phyloP scores from a whole-genome alignment of 345 rosid species.

The Eucalyptus decipiens region DNA sequence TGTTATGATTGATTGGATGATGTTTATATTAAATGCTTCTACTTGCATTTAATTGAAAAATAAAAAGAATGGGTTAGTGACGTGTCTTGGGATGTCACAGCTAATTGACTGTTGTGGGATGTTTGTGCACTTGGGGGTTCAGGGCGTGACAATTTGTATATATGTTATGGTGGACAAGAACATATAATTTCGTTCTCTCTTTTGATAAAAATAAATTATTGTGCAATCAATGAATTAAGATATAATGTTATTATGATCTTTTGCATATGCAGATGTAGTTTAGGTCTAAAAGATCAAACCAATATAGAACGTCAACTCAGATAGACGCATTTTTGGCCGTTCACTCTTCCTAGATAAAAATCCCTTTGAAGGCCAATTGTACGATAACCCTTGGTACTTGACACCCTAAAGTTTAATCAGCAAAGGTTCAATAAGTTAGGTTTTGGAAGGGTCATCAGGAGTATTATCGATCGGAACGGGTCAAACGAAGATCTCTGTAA shows the following conservation, averaged over 20 bases:
- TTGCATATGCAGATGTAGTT: not conserved
- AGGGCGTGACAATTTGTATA: too few species aligned
- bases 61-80: too few species aligned
- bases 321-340: not conserved
- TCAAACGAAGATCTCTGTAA: not conserved
- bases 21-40: too few species aligned
- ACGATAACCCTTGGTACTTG: not conserved
- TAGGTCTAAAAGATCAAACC: not conserved
- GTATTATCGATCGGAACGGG: too few species aligned
- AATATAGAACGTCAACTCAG: not conserved
- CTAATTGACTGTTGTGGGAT: too few species aligned
- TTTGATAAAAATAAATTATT: not conserved
- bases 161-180: too few species aligned
- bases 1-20: too few species aligned
- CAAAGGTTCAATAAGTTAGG: not conserved
- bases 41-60: too few species aligned
- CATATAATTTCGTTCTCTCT: accelerated
- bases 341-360: not conserved
- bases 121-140: too few species aligned
- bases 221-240: not conserved
- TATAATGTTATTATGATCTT: not conserved
- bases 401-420: not conserved
- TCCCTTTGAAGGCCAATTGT: not conserved
- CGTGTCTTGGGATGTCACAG: accelerated
- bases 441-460: not conserved